These are phyloP conservation scores for Selaginella tamariscina DNA, from an alignment of 75 land plant genomes.

Conservation along the genomic window DNA sequence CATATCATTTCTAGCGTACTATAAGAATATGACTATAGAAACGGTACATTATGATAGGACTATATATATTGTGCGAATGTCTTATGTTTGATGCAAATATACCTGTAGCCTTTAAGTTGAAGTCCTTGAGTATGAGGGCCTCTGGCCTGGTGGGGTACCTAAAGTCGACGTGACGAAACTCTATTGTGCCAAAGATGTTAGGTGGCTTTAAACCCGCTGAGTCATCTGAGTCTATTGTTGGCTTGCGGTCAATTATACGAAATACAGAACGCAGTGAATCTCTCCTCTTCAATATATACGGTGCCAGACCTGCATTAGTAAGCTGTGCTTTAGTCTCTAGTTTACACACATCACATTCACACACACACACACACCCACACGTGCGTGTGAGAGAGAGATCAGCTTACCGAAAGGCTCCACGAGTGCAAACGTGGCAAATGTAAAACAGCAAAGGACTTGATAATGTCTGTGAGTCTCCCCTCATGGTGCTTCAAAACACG, in stretches of 20 bases:
- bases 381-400: too few species aligned
- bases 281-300: constrained; percentile 79
- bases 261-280: constrained; percentile 78
- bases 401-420: constrained; percentile 99
- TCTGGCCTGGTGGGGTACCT: constrained; percentile 90
- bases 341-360: too few species aligned
- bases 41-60: too few species aligned
- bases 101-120: constrained; percentile 83
- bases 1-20: too few species aligned
- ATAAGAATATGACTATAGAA: too few species aligned
- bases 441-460: constrained; percentile 81
- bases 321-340: too few species aligned
- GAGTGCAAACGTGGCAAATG: constrained; percentile 94
- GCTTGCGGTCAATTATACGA: constrained; percentile 82
- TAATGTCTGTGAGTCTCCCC: constrained; percentile 39
- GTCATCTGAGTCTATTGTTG: constrained; percentile 85
- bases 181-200: constrained; percentile 84
- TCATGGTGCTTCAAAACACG: constrained; percentile 33
- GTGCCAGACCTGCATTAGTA: too few species aligned
- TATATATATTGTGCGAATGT: too few species aligned
- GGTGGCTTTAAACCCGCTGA: constrained; percentile 73
- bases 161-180: constrained; percentile 79
- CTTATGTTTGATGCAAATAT: too few species aligned
- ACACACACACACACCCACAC: too few species aligned
- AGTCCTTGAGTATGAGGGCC: constrained; percentile 66